A percentile compares a stretch with the other conserved stretches of the same genome.
These are phyloP conservation scores for Litchi chinensis DNA, from an alignment of 345 rosid genomes.

Conservation along the genomic window DNA sequence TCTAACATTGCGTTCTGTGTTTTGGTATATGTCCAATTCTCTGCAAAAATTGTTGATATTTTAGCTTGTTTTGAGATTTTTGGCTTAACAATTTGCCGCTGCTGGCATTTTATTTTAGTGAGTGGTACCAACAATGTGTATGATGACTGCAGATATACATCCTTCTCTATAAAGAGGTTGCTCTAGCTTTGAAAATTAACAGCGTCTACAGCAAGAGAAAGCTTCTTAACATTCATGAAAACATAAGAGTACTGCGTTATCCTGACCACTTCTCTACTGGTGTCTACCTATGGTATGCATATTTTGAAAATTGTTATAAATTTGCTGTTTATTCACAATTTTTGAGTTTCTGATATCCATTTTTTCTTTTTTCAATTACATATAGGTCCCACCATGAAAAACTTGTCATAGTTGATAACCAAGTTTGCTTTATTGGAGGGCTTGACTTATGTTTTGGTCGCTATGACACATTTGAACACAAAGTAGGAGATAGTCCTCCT, in stretches of 20 bases:
- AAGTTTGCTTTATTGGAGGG: constrained; percentile 93
- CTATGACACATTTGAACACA: constrained; percentile 86
- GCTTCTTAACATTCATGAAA: constrained; percentile 95
- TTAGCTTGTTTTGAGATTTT: constrained; percentile 5
- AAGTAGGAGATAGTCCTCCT: constrained; percentile 83
- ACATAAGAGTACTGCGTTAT: constrained; percentile 93
- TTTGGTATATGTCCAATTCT: neutral
- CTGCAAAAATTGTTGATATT: neutral
- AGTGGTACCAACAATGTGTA: constrained; percentile 8
- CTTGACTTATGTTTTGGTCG: constrained; percentile 99
- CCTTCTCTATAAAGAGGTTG: constrained; percentile 97
- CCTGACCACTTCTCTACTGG: constrained; percentile 97
- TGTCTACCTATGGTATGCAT: constrained; percentile 90
- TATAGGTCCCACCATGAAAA: constrained; percentile 99
- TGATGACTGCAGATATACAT: constrained; percentile 76
- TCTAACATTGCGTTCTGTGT: neutral
- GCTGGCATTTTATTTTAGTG: constrained; percentile 7
- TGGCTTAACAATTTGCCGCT: constrained; percentile 2
- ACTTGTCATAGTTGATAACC: constrained; percentile 88
- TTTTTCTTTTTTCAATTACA: constrained; percentile 28
- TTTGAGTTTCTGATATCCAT: constrained; percentile 33
- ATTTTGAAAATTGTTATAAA: constrained; percentile 1
- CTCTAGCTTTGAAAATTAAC: constrained; percentile 96
- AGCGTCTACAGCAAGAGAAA: constrained; percentile 94
- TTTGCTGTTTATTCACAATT: constrained; percentile 16